These are phyloP conservation scores for Scenedesmus sp. DNA, from an alignment of 163 green algal genomes.

Conservation along the genomic window DNA sequence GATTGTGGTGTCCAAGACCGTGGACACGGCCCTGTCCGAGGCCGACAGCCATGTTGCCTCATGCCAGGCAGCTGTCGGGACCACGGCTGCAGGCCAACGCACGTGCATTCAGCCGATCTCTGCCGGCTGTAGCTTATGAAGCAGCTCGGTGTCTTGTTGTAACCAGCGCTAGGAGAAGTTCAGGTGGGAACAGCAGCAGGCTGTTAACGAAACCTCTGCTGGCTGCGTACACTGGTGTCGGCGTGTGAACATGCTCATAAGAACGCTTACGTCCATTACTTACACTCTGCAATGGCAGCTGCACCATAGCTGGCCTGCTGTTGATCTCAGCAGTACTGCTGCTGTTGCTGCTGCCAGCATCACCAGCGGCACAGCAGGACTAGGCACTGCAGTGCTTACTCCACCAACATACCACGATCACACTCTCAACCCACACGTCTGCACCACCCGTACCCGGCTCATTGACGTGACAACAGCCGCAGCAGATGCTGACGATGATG, in stretches of 20 bases:
- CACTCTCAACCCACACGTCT: neutral
- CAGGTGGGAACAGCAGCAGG: conserved; percentile 13
- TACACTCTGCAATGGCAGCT: neutral
- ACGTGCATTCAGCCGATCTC: conserved; percentile 15
- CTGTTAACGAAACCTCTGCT: neutral
- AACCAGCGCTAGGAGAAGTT: neutral
- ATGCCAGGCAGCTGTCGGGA: neutral
- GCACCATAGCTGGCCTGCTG: neutral
- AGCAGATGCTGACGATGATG: neutral
- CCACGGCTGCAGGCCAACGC: neutral
- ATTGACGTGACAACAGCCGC: neutral
- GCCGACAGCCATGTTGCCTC: neutral
- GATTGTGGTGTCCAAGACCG: neutral
- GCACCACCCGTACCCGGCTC: neutral
- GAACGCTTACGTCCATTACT: neutral
- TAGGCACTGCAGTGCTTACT: no score
- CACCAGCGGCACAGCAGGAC: neutral
- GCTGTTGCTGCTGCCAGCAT: neutral
- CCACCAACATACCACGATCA: no score
- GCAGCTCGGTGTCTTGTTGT: neutral
- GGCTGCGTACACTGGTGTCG: neutral
- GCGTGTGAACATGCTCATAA: neutral
- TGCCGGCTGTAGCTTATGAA: neutral
- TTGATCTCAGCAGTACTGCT: neutral
- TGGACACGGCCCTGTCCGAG: neutral